Evolutionary conservation across 148 eudicot genomes (phyloP), one percentile per base, ranked within the genome.

Genomic region (Rhododendron ovatum): DNA sequence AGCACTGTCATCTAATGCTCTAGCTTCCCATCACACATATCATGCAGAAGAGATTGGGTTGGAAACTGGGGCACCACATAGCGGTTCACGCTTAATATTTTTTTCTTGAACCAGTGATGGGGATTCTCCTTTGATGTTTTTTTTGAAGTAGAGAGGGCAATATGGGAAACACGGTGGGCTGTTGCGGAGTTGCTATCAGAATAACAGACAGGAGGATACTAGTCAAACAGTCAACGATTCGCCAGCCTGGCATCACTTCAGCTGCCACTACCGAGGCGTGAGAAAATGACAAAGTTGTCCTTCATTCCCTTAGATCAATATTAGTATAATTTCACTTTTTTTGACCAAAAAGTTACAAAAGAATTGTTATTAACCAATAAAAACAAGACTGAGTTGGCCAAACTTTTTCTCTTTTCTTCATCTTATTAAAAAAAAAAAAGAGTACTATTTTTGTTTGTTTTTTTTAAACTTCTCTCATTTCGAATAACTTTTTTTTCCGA

Each of bases 151-250:
- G 69, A 61, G 26, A 65, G 71, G 71, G 75, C 75, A 12, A 10
- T 13, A 69, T 69, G 75, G 75, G 37, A 28, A 69, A 69, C 75
- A 28, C 75, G 3, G 17, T 30, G 1, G 4, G 71, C 8, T 30
- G 75, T 69, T 45, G 47, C 53, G 4, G 5, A 76, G 81, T 78
- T 78, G 81, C 81, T 78, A 20, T 78, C 81, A 24, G 18, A 74
- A 35, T 74, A 33, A 37, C 24, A 74, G 45, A 33, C 78, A 74
- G 20, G 37, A 28, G 4, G 45, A 74, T 15, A 74, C 78, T 5
- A 37, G 78, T 74, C 78, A 74, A 74, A 74, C 45, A 74, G 81
- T 78, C 81, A 78, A 78, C 81, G 14, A 78, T 45, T 39, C 26
- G 30, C 53, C 26, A 45, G 81, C 20, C 78, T 74, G 78, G 45